A percentile compares a stretch with the other conserved stretches of the same genome.
Evolutionary conservation across 139 green algal genomes (phyloP).

Genomic region (Picochlorum sp.): DNA sequence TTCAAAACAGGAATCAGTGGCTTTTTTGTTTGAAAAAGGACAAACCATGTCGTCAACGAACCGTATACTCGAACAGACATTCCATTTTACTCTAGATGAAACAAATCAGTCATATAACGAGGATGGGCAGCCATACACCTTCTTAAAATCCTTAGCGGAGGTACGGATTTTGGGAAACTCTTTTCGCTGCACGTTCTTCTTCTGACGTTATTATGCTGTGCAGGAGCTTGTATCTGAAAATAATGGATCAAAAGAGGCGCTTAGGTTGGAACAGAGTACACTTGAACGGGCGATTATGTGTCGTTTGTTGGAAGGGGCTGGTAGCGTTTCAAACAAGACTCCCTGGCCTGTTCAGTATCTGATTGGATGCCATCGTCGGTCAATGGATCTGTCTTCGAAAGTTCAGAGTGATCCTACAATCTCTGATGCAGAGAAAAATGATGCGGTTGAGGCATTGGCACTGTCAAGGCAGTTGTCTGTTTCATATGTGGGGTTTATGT

Average conservation of each 20-base stretch:
- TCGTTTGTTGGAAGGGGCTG: too few relatives aligned
- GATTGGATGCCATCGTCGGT: slow-evolving; percentile 38
- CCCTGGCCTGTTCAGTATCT: slow-evolving; percentile 67
- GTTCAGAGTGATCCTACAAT: not conserved
- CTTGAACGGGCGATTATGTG: slow-evolving; percentile 64
- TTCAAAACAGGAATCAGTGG: too few relatives aligned
- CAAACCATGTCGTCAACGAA: too few relatives aligned
- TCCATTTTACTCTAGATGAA: too few relatives aligned
- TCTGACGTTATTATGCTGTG: not conserved
- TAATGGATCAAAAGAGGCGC: not conserved
- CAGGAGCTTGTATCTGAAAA: slow-evolving; percentile 8
- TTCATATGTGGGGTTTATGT: slow-evolving; percentile 66
- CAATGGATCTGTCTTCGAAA: not conserved
- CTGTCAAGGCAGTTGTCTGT: slow-evolving; percentile 66
- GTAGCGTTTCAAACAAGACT: too few relatives aligned
- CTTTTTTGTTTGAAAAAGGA: too few relatives aligned
- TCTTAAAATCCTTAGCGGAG: too few relatives aligned
- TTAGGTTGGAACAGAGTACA: slow-evolving; percentile 36
- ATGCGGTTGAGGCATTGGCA: slow-evolving; percentile 18
- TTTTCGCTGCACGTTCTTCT: too few relatives aligned
- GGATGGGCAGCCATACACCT: too few relatives aligned
- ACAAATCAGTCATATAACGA: too few relatives aligned
- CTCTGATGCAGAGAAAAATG: not conserved
- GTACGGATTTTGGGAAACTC: too few relatives aligned
- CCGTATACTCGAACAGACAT: too few relatives aligned